Conservation (phyloP, 2,329 filamentous ascomycete species). For the Xylogone sp. region DNA sequence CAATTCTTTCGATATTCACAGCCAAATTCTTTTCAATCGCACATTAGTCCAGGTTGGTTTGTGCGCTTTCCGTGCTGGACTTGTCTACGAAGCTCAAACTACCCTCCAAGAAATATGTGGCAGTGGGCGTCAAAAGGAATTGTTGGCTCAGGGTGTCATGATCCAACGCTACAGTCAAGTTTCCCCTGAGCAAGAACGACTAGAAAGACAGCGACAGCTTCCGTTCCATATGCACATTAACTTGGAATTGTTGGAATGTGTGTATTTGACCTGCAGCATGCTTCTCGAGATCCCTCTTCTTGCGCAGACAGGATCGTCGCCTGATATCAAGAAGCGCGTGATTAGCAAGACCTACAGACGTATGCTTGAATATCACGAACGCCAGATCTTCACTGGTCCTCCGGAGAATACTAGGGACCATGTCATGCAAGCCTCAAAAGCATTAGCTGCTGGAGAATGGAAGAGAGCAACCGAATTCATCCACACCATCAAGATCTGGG, state of each 20-base stretch:
- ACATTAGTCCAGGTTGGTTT: conserved; percentile 97
- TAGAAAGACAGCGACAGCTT: conserved; percentile 94
- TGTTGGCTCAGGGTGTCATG: conserved; percentile 96
- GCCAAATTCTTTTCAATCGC: conserved; percentile 97
- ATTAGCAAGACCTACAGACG: conserved; percentile 99
- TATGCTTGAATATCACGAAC: conserved; percentile 99
- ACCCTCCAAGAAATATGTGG: conserved; percentile 98
- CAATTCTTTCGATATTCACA: conserved; percentile 91
- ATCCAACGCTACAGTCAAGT: conserved; percentile 97
- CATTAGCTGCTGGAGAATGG: conserved; percentile 95
- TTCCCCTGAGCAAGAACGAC: conserved; percentile 92
- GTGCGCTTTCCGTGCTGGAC: conserved; percentile 93
- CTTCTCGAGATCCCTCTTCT: conserved; percentile 96
- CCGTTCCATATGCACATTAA: conserved; percentile 99
- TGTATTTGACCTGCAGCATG: conserved; percentile 99
- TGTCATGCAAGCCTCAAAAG: conserved; percentile 98
- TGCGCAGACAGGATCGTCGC: conserved; percentile 93
- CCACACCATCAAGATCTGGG: conserved; percentile 99
- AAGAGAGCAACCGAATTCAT: conserved; percentile 94
- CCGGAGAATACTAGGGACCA: conserved; percentile 99
- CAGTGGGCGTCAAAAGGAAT: conserved; percentile 94
- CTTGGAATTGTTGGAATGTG: conserved; percentile 94
- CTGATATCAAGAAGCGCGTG: conserved; percentile 93
- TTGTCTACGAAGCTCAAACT: conserved; percentile 96
- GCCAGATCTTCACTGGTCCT: conserved; percentile 97